Evolutionary conservation across 2,329 filamentous ascomycete species (phyloP).

Genomic region (Tympanopsis confertula): DNA sequence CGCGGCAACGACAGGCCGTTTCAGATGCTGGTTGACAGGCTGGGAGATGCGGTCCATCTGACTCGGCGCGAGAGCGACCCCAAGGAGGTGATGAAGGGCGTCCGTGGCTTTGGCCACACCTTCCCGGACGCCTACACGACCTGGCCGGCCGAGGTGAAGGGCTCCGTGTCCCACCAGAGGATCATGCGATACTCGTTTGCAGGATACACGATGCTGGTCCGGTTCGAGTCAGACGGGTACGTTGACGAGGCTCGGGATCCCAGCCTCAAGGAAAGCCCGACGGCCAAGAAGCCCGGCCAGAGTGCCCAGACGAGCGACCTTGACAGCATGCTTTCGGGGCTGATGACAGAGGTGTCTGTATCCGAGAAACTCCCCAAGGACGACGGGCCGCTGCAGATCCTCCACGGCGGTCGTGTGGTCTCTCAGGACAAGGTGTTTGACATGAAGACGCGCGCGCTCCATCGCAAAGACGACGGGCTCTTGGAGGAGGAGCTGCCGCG

Average conservation of each 20-base stretch:
- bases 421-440: background rate
- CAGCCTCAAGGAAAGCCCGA: no score
- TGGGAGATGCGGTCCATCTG: constrained; percentile 49
- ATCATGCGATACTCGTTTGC: constrained; percentile 47
- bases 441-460: background rate
- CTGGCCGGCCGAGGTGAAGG: constrained; percentile 40
- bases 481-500: background rate
- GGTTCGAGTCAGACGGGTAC: constrained; percentile 49
- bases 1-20: constrained; percentile 33
- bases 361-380: no score
- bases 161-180: constrained; percentile 50
- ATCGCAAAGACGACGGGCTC: background rate
- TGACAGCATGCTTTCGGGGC: no score
- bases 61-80: constrained; percentile 49
- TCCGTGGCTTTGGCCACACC: constrained; percentile 51
- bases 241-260: constrained; percentile 4
- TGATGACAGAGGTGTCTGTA: no score
- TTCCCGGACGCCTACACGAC: constrained; percentile 58
- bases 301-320: background rate
- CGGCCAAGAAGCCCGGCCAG: no score
- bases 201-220: constrained; percentile 34
- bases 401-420: background rate
- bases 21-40: constrained; percentile 42
- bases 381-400: background rate
- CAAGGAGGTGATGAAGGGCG: constrained; percentile 37